Evolutionary conservation across 116 monocot genomes (phyloP).

Genomic region (Thalassia testudinum): DNA sequence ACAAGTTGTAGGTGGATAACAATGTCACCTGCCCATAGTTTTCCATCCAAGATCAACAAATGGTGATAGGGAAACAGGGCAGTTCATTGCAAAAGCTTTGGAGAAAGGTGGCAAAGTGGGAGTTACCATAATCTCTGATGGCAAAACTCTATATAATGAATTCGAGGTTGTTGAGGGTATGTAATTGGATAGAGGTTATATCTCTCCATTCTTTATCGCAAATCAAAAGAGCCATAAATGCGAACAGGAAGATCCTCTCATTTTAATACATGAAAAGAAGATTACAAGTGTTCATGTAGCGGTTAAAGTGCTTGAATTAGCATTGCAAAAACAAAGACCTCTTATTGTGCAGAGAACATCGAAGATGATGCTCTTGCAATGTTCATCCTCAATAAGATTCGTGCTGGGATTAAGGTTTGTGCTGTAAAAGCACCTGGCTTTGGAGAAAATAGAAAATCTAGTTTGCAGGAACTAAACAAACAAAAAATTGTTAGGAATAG

Average conservation of each 20-base stretch:
- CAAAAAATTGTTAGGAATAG: no score
- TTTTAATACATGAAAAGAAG: conserved; percentile 75
- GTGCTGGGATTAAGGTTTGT: conserved; percentile 89
- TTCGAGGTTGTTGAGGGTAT: conserved; percentile 99
- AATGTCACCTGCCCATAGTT: no score
- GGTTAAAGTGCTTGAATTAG: no score
- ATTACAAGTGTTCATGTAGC: conserved; percentile 63
- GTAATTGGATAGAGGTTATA: no score
- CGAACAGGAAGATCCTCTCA: conserved; percentile 66
- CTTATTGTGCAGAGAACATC: conserved; percentile 74
- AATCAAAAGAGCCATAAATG: conserved; percentile 93
- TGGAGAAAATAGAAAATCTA: conserved; percentile 74
- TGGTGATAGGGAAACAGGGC: no score
- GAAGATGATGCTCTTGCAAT: conserved; percentile 85
- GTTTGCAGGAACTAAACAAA: conserved; percentile 71
- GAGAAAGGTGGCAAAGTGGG: no score
- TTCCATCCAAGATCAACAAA: no score
- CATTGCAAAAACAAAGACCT: no score
- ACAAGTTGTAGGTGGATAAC: no score
- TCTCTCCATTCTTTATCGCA: conserved; percentile 90
- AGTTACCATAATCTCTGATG: no score
- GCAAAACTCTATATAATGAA: conserved; percentile 94
- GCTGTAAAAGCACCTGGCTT: conserved; percentile 84
- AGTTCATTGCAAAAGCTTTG: no score
- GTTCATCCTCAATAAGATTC: conserved; percentile 85